Percentiles rank a stretch among this genome's conserved stretches.
Evolutionary conservation across 305 asterid genomes (phyloP).

Genomic region (Solanum hybrid): DNA sequence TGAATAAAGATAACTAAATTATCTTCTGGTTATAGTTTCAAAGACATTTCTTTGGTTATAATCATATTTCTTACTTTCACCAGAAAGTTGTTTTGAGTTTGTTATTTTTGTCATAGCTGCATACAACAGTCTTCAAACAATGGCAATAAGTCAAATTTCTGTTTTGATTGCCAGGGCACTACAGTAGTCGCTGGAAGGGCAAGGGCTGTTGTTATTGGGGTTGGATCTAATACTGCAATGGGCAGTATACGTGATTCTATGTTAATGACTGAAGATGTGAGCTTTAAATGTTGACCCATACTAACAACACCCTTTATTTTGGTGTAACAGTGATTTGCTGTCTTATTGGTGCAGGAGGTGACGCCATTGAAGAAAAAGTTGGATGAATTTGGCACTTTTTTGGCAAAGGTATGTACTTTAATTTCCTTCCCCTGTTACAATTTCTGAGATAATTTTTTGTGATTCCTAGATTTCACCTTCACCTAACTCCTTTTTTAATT

Average conservation of each 20-base stretch:
- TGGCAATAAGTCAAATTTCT: slow-evolving; percentile 2
- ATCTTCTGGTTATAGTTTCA: background rate
- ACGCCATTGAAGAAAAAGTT: slow-evolving; percentile 95
- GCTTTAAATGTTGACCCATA: slow-evolving; percentile 9
- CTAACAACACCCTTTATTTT: background rate
- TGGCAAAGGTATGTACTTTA: slow-evolving; percentile 54
- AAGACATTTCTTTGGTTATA: background rate
- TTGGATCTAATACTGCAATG: slow-evolving; percentile 99
- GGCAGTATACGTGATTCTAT: slow-evolving; percentile 97
- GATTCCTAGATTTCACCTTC: background rate
- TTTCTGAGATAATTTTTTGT: background rate
- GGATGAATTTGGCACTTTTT: slow-evolving; percentile 91
- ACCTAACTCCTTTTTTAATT: background rate
- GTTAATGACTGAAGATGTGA: slow-evolving; percentile 91
- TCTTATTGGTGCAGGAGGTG: slow-evolving; percentile 53
- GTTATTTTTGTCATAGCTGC: background rate
- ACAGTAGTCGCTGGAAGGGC: slow-evolving; percentile 94
- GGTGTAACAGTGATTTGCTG: background rate
- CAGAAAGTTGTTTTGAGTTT: background rate
- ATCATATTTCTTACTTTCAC: background rate
- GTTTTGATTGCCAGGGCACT: slow-evolving; percentile 63
- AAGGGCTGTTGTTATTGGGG: slow-evolving; percentile 80
- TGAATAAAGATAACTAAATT: background rate
- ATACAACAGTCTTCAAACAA: background rate
- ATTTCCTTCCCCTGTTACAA: background rate